Base-by-base conservation (phyloP, 768 basidiomycete species). In the Russula brevipes region DNA sequence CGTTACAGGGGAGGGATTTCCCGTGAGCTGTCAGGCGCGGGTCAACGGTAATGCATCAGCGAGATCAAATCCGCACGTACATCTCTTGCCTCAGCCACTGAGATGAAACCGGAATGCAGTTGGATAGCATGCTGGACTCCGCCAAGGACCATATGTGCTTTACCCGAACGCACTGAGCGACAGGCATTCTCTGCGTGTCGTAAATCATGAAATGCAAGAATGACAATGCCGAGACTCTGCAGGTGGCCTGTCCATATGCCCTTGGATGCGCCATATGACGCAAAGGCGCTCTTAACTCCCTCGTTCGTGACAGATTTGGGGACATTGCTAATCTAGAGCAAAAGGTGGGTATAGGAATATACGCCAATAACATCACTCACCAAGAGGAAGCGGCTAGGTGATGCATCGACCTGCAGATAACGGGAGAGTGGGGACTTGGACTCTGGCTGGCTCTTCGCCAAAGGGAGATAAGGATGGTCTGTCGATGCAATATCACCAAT, bases 341-440 rank as follows among this genome's bases (percentile, higher is more conserved):
- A 41, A 58, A 4, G 42, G 12, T 67, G 6, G 46, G 55, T 35
- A 54, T 17, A 35, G 0, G 42, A 45, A 57, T n/a, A 56, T 46
- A 39, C 7, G 17, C 5, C 3, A 33, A 30, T 12, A 46, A 38
- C 31, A 3, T 17, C 19, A 61, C 71, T 62, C 19, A 72, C 72
- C 63, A 68, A 62, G 24, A 70, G 66, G 70, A 68, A 61, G 73
- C 76, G 53, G 67, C 73, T 67, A 69, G 73, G 69, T 5, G 49
- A 41, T 19, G 66, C 46, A 31, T 63, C 55, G 35, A 36, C 42
- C 11, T 54, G 46, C 14, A 47, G 24, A 54, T 41, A 53, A n/a
- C 47, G 39, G 38, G 52, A 42, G 30, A 54, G 51, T 4, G 62
- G 49, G 30, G 52, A 42, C 5, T 36, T 52, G 1, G 54, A 44